Percentiles rank a stretch among this genome's conserved stretches.
Evolutionary conservation across 1,284 basidiomycete genomes (phyloP).

Genomic region (Schizophyllum commune): DNA sequence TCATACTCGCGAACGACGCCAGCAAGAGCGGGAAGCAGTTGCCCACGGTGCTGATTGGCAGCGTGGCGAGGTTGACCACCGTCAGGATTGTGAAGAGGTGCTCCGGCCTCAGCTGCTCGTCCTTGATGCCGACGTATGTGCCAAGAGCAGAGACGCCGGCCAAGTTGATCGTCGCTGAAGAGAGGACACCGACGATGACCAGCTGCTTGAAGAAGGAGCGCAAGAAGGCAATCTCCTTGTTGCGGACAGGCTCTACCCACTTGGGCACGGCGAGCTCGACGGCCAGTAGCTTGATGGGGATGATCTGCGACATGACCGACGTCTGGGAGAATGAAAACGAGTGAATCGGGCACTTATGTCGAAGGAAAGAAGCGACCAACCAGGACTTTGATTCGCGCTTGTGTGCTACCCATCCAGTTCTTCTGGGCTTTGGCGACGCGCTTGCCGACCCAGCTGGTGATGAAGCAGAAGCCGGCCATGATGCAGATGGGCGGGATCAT

Average conservation of each 20-base stretch:
- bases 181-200: slow-evolving; percentile 10
- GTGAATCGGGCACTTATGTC: slow-evolving; percentile 4
- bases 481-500: slow-evolving; percentile 11
- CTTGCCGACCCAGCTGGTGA: slow-evolving; percentile 9
- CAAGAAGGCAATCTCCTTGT: slow-evolving; percentile 7
- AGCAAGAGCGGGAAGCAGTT: slow-evolving; percentile 15
- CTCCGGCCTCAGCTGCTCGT: slow-evolving; percentile 3
- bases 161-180: slow-evolving; percentile 11
- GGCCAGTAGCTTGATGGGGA: slow-evolving; percentile 7
- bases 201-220: slow-evolving; percentile 3
- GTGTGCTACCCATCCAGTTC: slow-evolving; percentile 17
- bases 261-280: slow-evolving; percentile 4
- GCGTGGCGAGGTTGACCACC: slow-evolving; percentile 10
- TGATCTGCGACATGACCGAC: slow-evolving; percentile 10
- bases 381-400: slow-evolving; percentile 18
- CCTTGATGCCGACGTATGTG: slow-evolving; percentile 12
- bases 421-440: slow-evolving; percentile 14
- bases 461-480: slow-evolving; percentile 5
- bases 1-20: slow-evolving; percentile 16
- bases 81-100: slow-evolving; percentile 12
- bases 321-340: not conserved
- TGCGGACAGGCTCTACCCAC: slow-evolving; percentile 7
- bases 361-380: slow-evolving; percentile 7
- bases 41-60: slow-evolving; percentile 14
- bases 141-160: slow-evolving; percentile 13